phyloP scores from a whole-genome alignment of 495 filamentous ascomycete species.

The Filosporella fistucella region DNA sequence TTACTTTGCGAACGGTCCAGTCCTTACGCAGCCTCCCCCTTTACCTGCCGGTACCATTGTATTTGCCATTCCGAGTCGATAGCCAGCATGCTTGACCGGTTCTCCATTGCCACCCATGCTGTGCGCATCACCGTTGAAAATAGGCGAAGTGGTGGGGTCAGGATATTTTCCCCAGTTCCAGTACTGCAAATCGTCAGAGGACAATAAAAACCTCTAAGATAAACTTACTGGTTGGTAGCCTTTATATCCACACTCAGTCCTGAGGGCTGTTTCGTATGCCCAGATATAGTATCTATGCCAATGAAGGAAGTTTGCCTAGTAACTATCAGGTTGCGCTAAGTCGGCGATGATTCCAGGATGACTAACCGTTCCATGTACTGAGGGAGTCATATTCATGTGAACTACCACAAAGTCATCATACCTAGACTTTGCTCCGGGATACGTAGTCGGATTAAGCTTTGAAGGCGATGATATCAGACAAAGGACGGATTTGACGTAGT shows the following conservation, averaged over 20 bases:
- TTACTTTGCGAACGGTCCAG: constrained; percentile 49
- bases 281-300: constrained; percentile 70
- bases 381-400: constrained; percentile 60
- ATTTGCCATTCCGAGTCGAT: constrained; percentile 12
- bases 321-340: too few relatives aligned
- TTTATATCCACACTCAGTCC: constrained; percentile 64
- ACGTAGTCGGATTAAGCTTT: constrained; percentile 26
- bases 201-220: background rate
- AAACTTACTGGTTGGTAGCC: constrained; percentile 32
- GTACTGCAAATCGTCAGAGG: constrained; percentile 1
- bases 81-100: constrained; percentile 29
- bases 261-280: constrained; percentile 62
- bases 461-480: constrained; percentile 53
- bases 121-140: constrained; percentile 59
- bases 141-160: constrained; percentile 31
- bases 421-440: constrained; percentile 27
- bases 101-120: constrained; percentile 61
- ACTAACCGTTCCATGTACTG: constrained; percentile 56
- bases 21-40: constrained; percentile 61
- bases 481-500: constrained; percentile 58
- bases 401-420: constrained; percentile 64
- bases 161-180: constrained; percentile 49
- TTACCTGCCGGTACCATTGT: constrained; percentile 29
- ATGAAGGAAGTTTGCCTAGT: constrained; percentile 60
- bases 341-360: too few relatives aligned